These are phyloP conservation scores for Ascochyta pisi DNA, from an alignment of 2,329 filamentous ascomycete genomes.

Conservation along the genomic window DNA sequence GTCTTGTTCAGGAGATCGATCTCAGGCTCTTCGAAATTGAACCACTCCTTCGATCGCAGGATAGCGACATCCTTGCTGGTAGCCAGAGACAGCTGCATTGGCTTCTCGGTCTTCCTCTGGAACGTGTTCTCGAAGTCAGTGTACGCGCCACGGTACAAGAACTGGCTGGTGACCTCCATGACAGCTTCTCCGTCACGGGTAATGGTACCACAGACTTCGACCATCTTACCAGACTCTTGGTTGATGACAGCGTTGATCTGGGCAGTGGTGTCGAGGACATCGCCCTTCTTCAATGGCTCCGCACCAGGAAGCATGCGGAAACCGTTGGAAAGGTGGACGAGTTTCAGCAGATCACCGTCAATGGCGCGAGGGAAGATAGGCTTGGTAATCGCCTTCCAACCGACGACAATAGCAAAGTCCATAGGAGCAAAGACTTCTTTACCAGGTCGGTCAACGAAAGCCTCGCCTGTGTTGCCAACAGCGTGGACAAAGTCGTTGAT, in stretches of 20 bases:
- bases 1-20: slow-evolving; percentile 92
- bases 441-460: slow-evolving; percentile 93
- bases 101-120: slow-evolving; percentile 94
- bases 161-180: slow-evolving; percentile 99
- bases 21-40: slow-evolving; percentile 83
- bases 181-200: slow-evolving; percentile 81
- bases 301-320: slow-evolving; percentile 99
- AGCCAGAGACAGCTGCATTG: slow-evolving; percentile 88
- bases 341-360: slow-evolving; percentile 92
- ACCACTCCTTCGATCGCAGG: slow-evolving; percentile 97
- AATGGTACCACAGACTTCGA: slow-evolving; percentile 98
- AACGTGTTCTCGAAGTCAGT: slow-evolving; percentile 97
- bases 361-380: slow-evolving; percentile 97
- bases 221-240: slow-evolving; percentile 98
- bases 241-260: slow-evolving; percentile 98
- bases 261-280: slow-evolving; percentile 89
- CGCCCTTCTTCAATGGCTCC: slow-evolving; percentile 92
- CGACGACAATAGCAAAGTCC: slow-evolving; percentile 98
- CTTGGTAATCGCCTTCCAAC: slow-evolving; percentile 99
- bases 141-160: slow-evolving; percentile 93
- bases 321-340: slow-evolving; percentile 95
- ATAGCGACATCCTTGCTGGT: slow-evolving; percentile 93
- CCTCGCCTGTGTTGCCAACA: slow-evolving; percentile 95
- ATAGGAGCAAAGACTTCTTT: slow-evolving; percentile 96
- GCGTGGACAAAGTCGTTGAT: slow-evolving; percentile 99